Evolutionary conservation across 129 eudicot genomes (phyloP).

Genomic region (Arctium lappa): DNA sequence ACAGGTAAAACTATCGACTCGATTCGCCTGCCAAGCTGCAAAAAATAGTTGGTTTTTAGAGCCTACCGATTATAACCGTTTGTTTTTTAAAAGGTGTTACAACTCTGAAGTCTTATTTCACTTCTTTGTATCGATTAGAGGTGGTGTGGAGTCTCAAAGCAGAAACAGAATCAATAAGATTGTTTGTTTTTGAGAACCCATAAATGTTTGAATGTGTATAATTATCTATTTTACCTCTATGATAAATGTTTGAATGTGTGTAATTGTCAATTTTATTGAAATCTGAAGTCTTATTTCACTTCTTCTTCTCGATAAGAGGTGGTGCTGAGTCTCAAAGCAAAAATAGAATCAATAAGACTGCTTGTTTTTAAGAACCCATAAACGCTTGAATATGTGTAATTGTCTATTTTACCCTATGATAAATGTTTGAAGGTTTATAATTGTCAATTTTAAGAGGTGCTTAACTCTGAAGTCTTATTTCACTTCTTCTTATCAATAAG

Average conservation of each 20-base stretch:
- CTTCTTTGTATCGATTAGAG: too few relatives aligned
- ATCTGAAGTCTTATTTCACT: not conserved
- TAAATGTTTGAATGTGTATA: too few relatives aligned
- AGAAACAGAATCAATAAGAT: too few relatives aligned
- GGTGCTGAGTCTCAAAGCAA: not conserved
- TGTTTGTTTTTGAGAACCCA: too few relatives aligned
- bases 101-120: not conserved
- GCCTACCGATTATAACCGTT: not conserved
- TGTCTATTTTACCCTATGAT: too few relatives aligned
- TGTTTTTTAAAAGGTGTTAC: not conserved
- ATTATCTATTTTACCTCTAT: too few relatives aligned
- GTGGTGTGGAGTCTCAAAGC: too few relatives aligned
- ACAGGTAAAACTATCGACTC: conserved; percentile 76
- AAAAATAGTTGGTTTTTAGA: conserved; percentile 2
- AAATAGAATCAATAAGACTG: not conserved
- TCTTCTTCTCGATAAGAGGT: not conserved
- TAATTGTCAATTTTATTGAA: not conserved
- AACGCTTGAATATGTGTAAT: too few relatives aligned
- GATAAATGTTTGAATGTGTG: too few relatives aligned
- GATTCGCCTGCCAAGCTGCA: conserved; percentile 75
- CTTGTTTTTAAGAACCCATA: too few relatives aligned
- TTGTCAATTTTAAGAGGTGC: not conserved
- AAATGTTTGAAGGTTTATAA: too few relatives aligned
- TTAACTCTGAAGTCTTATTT: not conserved
- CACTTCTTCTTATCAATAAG: not conserved